These are phyloP conservation scores for Fusarium sp. DNA, from an alignment of 2,329 filamentous ascomycete species.

Conservation along the genomic window DNA sequence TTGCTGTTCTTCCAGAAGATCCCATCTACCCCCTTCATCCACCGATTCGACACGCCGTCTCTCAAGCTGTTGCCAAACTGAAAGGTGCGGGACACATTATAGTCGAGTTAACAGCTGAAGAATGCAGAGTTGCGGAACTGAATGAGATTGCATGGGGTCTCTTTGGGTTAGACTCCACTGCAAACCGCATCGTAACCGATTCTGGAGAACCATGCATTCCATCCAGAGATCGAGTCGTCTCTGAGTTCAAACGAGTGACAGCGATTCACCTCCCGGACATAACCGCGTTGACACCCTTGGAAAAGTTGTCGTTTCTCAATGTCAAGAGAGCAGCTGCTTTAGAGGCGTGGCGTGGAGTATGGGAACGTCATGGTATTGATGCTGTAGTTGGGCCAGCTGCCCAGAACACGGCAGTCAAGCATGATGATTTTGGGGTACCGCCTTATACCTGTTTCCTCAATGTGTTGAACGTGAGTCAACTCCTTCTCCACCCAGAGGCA, in stretches of 20 bases:
- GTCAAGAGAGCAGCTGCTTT: slow-evolving; percentile 44
- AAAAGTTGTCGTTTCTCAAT: slow-evolving; percentile 46
- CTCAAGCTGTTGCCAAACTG: neutral
- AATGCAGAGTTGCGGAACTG: slow-evolving; percentile 1
- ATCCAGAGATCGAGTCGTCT: neutral
- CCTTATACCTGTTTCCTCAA: slow-evolving; percentile 63
- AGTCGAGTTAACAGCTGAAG: neutral
- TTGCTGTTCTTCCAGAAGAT: slow-evolving; percentile 15
- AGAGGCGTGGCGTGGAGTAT: slow-evolving; percentile 54
- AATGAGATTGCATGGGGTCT: slow-evolving; percentile 17
- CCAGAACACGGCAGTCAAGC: slow-evolving; percentile 61
- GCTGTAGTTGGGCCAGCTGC: slow-evolving; percentile 61
- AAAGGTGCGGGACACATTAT: too few species aligned
- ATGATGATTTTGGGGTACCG: slow-evolving; percentile 61
- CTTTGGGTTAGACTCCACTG: neutral
- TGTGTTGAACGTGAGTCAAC: slow-evolving; percentile 58
- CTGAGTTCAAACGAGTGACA: neutral
- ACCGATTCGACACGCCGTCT: slow-evolving; percentile 1
- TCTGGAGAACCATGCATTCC: slow-evolving; percentile 16
- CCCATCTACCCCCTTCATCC: slow-evolving; percentile 14
- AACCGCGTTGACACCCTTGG: slow-evolving; percentile 42
- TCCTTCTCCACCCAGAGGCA: neutral
- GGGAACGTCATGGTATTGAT: slow-evolving; percentile 59
- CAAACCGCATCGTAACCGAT: neutral
- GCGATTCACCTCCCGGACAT: neutral